Evolutionary conservation across 1,284 basidiomycete species (phyloP).

Genomic region (Trichosporon ovoides): DNA sequence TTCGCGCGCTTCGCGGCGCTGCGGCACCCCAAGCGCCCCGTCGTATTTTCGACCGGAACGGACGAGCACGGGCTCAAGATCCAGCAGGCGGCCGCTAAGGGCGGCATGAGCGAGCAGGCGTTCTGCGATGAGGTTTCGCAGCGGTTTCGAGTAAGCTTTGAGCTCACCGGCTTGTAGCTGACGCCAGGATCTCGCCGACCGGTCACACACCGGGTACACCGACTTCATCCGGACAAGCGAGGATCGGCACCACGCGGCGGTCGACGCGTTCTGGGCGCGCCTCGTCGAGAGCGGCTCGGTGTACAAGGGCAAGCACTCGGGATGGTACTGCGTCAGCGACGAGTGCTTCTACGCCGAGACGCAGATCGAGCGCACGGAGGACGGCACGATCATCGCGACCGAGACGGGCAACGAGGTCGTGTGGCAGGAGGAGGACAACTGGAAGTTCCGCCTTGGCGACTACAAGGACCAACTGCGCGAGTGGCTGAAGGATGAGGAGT

Average conservation of each 20-base stretch:
- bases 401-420: slow-evolving; percentile 78
- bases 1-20: slow-evolving; percentile 69
- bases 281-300: slow-evolving; percentile 70
- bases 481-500: slow-evolving; percentile 58
- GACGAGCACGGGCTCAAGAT: slow-evolving; percentile 94
- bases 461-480: slow-evolving; percentile 61
- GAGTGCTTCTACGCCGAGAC: slow-evolving; percentile 82
- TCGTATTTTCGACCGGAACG: slow-evolving; percentile 75
- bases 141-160: slow-evolving; percentile 70
- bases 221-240: slow-evolving; percentile 79
- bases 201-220: slow-evolving; percentile 63
- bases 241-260: slow-evolving; percentile 61
- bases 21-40: slow-evolving; percentile 54
- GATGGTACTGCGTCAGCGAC: slow-evolving; percentile 90
- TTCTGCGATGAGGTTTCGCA: slow-evolving; percentile 68
- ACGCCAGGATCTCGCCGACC: slow-evolving; percentile 60
- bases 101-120: slow-evolving; percentile 55
- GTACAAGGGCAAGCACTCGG: slow-evolving; percentile 77
- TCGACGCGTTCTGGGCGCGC: slow-evolving; percentile 75
- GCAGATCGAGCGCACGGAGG: slow-evolving; percentile 56
- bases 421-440: slow-evolving; percentile 76
- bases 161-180: too few relatives aligned
- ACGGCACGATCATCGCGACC: slow-evolving; percentile 55
- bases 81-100: slow-evolving; percentile 67
- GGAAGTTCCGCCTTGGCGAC: slow-evolving; percentile 74